These are phyloP conservation scores for Ogataea sp. DNA, from an alignment of 805 yeast species.

Conservation along the genomic window DNA sequence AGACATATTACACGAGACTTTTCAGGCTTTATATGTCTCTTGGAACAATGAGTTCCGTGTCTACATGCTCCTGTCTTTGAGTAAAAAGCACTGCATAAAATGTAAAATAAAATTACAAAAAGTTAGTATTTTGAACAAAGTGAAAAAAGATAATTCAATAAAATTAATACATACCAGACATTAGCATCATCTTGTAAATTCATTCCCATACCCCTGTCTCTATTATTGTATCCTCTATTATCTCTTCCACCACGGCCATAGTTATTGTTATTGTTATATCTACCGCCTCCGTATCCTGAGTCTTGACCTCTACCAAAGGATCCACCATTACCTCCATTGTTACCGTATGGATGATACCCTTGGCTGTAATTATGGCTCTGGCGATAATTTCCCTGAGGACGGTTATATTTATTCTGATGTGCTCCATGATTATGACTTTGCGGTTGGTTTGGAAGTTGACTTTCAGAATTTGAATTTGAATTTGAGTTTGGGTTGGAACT, in stretches of 20 bases:
- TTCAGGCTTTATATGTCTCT: slow-evolving; percentile 61
- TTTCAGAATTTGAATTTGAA: neutral
- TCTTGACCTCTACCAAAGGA: too few relatives aligned
- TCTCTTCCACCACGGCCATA: neutral
- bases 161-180: neutral
- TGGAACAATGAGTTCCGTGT: slow-evolving; percentile 82
- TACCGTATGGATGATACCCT: too few relatives aligned
- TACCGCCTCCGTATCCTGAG: too few relatives aligned
- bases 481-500: neutral
- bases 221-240: neutral
- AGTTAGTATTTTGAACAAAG: neutral
- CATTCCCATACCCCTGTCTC: neutral
- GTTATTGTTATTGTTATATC: neutral
- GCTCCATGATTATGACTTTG: neutral
- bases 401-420: too few relatives aligned
- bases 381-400: too few relatives aligned
- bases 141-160: too few relatives aligned
- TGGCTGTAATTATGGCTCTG: too few relatives aligned
- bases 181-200: too few relatives aligned
- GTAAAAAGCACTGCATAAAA: slow-evolving; percentile 55
- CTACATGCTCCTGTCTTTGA: slow-evolving; percentile 87
- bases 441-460: neutral
- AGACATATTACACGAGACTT: slow-evolving; percentile 47
- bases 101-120: neutral
- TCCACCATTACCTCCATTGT: too few relatives aligned